Evolutionary conservation across 768 basidiomycete genomes (phyloP).

Genomic region (Paxillus rubicundulus): DNA sequence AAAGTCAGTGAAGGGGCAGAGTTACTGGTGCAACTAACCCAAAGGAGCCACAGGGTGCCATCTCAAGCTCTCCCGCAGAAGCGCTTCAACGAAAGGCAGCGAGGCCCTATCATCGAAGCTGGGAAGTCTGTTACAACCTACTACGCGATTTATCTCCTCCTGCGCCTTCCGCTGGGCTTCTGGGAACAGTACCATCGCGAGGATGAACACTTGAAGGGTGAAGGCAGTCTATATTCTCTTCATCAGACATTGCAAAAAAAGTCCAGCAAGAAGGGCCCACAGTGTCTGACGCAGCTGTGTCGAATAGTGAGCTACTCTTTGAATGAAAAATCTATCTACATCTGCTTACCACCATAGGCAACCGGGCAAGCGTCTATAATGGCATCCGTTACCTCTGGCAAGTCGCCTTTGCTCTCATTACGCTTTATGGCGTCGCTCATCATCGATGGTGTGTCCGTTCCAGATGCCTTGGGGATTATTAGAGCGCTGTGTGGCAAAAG

Average conservation of each 20-base stretch:
- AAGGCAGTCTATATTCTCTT: conserved; percentile 16
- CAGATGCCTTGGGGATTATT: conserved; percentile 14
- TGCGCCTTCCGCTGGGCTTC: conserved; percentile 23
- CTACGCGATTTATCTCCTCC: conserved; percentile 21
- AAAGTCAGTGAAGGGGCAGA: background rate
- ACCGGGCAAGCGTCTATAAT: conserved; percentile 21
- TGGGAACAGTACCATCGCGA: conserved; percentile 29
- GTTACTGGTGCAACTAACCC: conserved; percentile 13
- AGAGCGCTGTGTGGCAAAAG: background rate
- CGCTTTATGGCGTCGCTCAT: conserved; percentile 18
- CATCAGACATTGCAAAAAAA: background rate
- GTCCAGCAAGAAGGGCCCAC: conserved; percentile 11
- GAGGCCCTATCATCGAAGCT: conserved; percentile 20
- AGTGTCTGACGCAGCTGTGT: conserved; percentile 26
- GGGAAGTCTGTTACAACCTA: conserved; percentile 21
- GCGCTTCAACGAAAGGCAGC: conserved; percentile 26
- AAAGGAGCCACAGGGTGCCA: conserved; percentile 23
- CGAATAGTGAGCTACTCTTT: conserved; percentile 1
- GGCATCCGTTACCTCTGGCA: conserved; percentile 18
- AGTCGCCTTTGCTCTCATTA: conserved; percentile 17
- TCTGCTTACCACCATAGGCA: conserved; percentile 22
- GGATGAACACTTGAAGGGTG: conserved; percentile 22
- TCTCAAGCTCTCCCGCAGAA: conserved; percentile 20
- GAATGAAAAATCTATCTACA: background rate
- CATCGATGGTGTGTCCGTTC: conserved; percentile 17